Evolutionary conservation across 768 basidiomycete genomes (phyloP).

Genomic region (Rhodotorula diobovata): DNA sequence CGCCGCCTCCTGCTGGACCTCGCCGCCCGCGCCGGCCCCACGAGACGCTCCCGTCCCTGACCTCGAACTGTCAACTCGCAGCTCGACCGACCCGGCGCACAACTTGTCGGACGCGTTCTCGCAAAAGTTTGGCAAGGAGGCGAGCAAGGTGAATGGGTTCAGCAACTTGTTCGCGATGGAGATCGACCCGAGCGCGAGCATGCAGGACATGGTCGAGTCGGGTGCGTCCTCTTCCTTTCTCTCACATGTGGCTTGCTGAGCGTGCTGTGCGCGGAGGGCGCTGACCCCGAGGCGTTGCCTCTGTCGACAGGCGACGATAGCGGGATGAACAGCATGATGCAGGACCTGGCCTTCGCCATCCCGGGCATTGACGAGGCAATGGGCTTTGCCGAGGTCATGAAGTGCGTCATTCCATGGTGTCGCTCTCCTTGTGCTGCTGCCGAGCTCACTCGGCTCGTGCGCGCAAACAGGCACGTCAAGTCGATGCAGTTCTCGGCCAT

Average conservation of each 20-base stretch:
- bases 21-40: neutral
- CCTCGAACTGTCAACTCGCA: conserved; percentile 1
- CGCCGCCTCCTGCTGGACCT: neutral
- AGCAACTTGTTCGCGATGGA: conserved; percentile 98
- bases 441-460: neutral
- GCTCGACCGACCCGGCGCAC: conserved; percentile 97
- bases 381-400: conserved; percentile 99
- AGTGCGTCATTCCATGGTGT: conserved; percentile 55
- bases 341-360: conserved; percentile 97
- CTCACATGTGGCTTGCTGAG: too few relatives aligned
- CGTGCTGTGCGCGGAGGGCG: neutral
- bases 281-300: too few relatives aligned
- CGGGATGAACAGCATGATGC: conserved; percentile 99
- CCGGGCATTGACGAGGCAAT: conserved; percentile 99
- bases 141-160: conserved; percentile 92
- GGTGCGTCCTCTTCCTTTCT: conserved; percentile 54
- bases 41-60: neutral
- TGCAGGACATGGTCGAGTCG: conserved; percentile 98
- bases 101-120: conserved; percentile 97
- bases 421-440: neutral
- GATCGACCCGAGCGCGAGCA: conserved; percentile 94
- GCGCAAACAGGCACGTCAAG: conserved; percentile 79
- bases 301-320: conserved; percentile 39
- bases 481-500: conserved; percentile 99
- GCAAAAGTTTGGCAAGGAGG: conserved; percentile 98